Conservation (phyloP, 192 early-diverging fungal genomes). For the Dispira parvispora region DNA sequence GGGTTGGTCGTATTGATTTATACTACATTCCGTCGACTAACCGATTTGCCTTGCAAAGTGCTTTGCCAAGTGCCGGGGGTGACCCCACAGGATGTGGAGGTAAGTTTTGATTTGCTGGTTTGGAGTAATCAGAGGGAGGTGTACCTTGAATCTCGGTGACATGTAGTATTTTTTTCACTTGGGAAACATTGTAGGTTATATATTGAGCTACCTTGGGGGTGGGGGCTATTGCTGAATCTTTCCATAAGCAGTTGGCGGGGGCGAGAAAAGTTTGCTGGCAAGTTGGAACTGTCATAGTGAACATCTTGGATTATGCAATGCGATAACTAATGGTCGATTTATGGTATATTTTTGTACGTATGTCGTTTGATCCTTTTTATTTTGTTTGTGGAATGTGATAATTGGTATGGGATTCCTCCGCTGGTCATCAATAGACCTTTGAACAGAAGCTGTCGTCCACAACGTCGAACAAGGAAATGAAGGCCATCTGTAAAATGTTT, state of each 20-base stretch:
- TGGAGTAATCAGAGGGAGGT: neutral
- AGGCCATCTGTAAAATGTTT: constrained; percentile 5
- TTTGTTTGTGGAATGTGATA: neutral
- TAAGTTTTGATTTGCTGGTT: neutral
- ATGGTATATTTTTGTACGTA: neutral
- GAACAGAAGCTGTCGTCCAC: neutral
- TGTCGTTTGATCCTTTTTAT: neutral
- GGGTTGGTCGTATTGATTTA: neutral
- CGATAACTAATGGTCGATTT: neutral
- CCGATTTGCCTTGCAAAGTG: neutral
- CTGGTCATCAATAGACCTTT: neutral
- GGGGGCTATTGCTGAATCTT: too few relatives aligned
- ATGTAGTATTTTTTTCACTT: neutral
- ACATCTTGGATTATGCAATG: neutral
- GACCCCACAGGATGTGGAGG: neutral
- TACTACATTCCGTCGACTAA: constrained; percentile 2
- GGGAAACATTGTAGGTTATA: neutral
- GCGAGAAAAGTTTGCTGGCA: too few relatives aligned
- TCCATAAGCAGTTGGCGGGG: too few relatives aligned
- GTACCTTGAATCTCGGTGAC: too few relatives aligned
- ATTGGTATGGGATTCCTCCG: too few relatives aligned
- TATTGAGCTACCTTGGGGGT: neutral
- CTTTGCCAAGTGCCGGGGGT: neutral
- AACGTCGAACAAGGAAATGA: neutral
- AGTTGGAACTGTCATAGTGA: neutral